Base-by-base conservation (phyloP, 1,284 basidiomycete species). In the Irpex sp. region DNA sequence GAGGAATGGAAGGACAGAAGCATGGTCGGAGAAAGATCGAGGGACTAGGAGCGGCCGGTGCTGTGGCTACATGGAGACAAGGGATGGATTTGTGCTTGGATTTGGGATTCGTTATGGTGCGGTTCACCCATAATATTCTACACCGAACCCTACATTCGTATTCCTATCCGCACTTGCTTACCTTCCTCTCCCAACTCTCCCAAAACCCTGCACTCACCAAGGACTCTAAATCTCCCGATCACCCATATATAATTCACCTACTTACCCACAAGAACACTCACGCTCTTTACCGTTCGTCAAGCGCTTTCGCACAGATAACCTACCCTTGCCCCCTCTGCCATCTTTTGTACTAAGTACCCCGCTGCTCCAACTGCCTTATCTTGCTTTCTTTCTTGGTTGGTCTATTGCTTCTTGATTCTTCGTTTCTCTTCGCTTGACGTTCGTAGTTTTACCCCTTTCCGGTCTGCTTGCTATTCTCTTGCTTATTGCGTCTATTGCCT, bases 271-370 rank as follows among this genome's bases (percentile, higher is more conserved):
- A 54, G 52, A 54, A 54, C 52, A 54, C 23, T 36, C 52, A 54
- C 52, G 52, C 52, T 54, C 52, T 16, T 54, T 54, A 54, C 52
- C 52, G 52, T 36, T 18, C 52, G 52, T 54, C 52, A 54, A 54
- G 52, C 52, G 33, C 21, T 35, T 54, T n/a, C 52, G n/a, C n/a
- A 45, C 49, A 54, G 35, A 28, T 54, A 54, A 23, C 52, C 35
- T 54, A 54, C 52, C 28, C 33, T 35, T 54, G 28, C 28, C 28
- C 28, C 28, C 28, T 33, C 28, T 33, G 28, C 28, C 28, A 12
- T 18, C 21, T 54, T 35, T 54, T 14, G 39, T n/a, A 14, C 39
- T 45, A 10, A 18, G 48, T 51, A 51, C 48, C 19, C 18, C 19
- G 48, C 48, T 18, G 48, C 48, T 51, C 48, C 48, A 51, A 45